phyloP scores from a whole-genome alignment of 2,329 filamentous ascomycete species.

The Parasarocladium wereldwijsianum region DNA sequence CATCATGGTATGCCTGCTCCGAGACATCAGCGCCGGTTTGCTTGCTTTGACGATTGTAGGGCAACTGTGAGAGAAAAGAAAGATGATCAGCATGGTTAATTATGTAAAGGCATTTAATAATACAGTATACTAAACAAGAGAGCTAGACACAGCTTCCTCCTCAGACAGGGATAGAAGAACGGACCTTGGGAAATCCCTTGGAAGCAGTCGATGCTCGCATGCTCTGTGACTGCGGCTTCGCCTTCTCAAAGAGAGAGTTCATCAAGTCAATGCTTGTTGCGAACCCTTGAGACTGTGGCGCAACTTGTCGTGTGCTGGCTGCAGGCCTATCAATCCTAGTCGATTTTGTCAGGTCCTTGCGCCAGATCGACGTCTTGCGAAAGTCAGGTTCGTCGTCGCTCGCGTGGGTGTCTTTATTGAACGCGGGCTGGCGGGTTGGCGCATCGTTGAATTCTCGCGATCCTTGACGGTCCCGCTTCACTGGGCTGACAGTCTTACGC shows the following conservation, averaged over 20 bases:
- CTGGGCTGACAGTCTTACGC: slow-evolving; percentile 83
- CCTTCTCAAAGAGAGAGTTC: slow-evolving; percentile 79
- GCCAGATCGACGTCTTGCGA: slow-evolving; percentile 20
- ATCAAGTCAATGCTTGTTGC: slow-evolving; percentile 87
- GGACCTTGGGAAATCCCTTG: slow-evolving; percentile 76
- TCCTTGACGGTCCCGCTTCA: slow-evolving; percentile 77
- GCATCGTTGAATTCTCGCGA: slow-evolving; percentile 45
- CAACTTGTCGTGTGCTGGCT: slow-evolving; percentile 14
- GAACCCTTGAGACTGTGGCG: slow-evolving; percentile 50
- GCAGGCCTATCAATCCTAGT: slow-evolving; percentile 14
- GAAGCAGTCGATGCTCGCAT: slow-evolving; percentile 31
- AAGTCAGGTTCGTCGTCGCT: slow-evolving; percentile 35
- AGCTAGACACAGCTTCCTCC: slow-evolving; percentile 7
- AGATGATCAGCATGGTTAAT: slow-evolving; percentile 15
- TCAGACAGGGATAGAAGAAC: slow-evolving; percentile 36
- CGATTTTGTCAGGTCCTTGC: slow-evolving; percentile 15
- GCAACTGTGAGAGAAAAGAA: slow-evolving; percentile 50
- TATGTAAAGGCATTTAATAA: no score
- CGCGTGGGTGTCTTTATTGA: slow-evolving; percentile 14
- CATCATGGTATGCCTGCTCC: slow-evolving; percentile 56
- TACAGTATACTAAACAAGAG: no score
- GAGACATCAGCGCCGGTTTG: slow-evolving; percentile 46
- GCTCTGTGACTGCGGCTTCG: slow-evolving; percentile 41
- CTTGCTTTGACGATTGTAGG: slow-evolving; percentile 68
- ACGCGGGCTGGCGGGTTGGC: slow-evolving; percentile 14